Base-by-base conservation (phyloP, 2,329 filamentous ascomycete species). In the Beauveria scarabaeidicola region DNA sequence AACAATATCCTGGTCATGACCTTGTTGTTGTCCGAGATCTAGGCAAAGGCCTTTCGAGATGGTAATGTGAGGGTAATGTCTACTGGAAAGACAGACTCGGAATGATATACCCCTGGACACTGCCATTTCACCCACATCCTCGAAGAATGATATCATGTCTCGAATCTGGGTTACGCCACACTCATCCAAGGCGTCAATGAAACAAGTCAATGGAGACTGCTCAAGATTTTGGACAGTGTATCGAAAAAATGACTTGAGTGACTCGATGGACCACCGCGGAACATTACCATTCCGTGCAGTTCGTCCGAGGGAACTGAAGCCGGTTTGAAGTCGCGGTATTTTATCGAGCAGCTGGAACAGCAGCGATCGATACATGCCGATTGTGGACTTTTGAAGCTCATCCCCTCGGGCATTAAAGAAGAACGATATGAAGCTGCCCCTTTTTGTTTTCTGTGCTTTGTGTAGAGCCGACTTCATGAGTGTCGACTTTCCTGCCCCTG, bases 341-440 rank as follows among this genome's bases (percentile, higher is more conserved):
- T 66, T 61, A 0, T 69, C 46, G 0, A 82, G 66, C 2, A 82
- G 65, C 58, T 82, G 77, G 3, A 68, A 64, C 1, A 83, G 61
- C 9, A 83, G 62, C 0, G 77, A 77, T 13, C 78, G 74, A 64
- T 81, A 81, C 65, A 83, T 71, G 3, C 81, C 80, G 0, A 68
- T 27, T 0, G 70, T 71, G 0, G 78, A 74, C 61, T 72, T 78
- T 61, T 82, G 77, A 13, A 78, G 65, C 10, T 66, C 41, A 0
- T 67, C 66, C 0, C 78, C 78, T 51, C 76, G 67, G 0, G 77
- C 77, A 55, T 79, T 76, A 70, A 81, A 81, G 68, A 80, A 81
- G 67, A 80, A 80, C 1, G 72, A 77, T 1, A 78, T 29, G 1
- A 67, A 57, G 1, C 62, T 61, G 15, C 64, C 13, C 59, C 9